Conservation (phyloP, 2,329 filamentous ascomycete species). For the Aspergillus spinulosporus region DNA sequence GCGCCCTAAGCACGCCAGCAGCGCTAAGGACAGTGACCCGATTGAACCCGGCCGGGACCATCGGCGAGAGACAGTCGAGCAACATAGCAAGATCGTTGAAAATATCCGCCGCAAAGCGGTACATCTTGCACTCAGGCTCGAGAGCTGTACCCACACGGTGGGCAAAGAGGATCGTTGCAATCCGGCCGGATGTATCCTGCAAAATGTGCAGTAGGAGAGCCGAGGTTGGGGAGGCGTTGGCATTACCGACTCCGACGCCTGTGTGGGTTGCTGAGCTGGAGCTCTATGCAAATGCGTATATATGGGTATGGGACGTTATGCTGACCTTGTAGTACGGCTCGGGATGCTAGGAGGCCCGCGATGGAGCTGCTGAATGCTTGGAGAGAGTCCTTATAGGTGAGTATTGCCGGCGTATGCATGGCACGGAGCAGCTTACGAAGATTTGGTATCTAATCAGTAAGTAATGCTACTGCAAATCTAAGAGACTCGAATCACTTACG, state of each 20-base stretch:
- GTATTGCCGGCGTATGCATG: not conserved
- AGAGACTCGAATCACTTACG: conserved; percentile 46
- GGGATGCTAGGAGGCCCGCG: conserved; percentile 66
- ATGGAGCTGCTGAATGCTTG: conserved; percentile 47
- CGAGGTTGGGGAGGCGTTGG: conserved; percentile 72
- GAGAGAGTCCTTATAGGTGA: conserved; percentile 39
- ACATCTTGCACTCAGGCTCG: conserved; percentile 88
- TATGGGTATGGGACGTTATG: not conserved
- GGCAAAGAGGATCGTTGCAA: conserved; percentile 85
- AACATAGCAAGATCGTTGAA: conserved; percentile 87
- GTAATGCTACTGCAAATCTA: not conserved
- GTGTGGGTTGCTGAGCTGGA: not conserved
- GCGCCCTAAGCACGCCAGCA: conserved; percentile 61
- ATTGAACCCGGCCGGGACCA: conserved; percentile 58
- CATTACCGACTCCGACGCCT: conserved; percentile 82
- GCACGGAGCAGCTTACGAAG: conserved; percentile 52
- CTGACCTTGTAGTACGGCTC: conserved; percentile 74
- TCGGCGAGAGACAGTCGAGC: conserved; percentile 76
- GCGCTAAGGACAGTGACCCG: conserved; percentile 60
- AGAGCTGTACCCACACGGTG: conserved; percentile 78
- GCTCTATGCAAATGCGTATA: not conserved
- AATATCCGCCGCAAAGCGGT: conserved; percentile 80
- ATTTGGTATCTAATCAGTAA: conserved; percentile 61
- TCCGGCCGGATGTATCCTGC: conserved; percentile 75
- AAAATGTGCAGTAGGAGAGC: conserved; percentile 80